Base-by-base conservation (phyloP, 2,329 filamentous ascomycete genomes). In the Epicoccum sorghinum region DNA sequence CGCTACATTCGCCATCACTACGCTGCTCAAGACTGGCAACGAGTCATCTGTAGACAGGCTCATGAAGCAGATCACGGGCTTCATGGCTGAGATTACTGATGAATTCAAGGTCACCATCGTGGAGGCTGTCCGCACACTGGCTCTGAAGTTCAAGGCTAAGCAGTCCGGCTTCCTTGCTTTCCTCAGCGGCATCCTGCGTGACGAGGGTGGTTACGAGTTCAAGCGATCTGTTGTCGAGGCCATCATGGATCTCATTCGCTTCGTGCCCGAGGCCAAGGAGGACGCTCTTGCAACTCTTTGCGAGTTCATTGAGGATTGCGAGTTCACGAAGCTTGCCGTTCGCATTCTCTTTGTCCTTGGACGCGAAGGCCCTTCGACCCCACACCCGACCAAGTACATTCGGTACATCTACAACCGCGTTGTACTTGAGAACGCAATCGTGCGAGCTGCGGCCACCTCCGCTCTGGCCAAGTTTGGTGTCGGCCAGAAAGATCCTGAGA, bases 31-130 rank as follows among this genome's bases (percentile, higher is more conserved):
- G 85, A 99, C 95, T 9, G 95, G 95, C 57, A 99, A 98, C 72
- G 95, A 99, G 78, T 91, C 91, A 35, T 97, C 92, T 64, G 95
- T 99, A 39, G 95, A 99, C 74, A 88, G 95, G 48, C 79, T 99
- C 64, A 97, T 99, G 92, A 97, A 97, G 83, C 93, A 98, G 76
- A 98, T 99, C 59, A 92, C 91, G 23, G 89, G 90, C 35, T 97
- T 99, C 80, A 98, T 99, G 95, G 91, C 93, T 4, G 95, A 98
- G 77, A 98, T 98, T 64, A 97, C 93, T 6, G 95, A 99, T 72
- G 95, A 99, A 77, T 99, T 99, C 83, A 99, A 98, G 83, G 96
- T 99, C 65, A 99, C 95, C n/a, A 96, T 99, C 69, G 93, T 99
- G 38, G 95, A 99, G 77, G 95, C 95, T 37, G 97, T 99, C 71